phyloP scores from a whole-genome alignment of 495 filamentous ascomycete genomes.

The Cercophora samala region DNA sequence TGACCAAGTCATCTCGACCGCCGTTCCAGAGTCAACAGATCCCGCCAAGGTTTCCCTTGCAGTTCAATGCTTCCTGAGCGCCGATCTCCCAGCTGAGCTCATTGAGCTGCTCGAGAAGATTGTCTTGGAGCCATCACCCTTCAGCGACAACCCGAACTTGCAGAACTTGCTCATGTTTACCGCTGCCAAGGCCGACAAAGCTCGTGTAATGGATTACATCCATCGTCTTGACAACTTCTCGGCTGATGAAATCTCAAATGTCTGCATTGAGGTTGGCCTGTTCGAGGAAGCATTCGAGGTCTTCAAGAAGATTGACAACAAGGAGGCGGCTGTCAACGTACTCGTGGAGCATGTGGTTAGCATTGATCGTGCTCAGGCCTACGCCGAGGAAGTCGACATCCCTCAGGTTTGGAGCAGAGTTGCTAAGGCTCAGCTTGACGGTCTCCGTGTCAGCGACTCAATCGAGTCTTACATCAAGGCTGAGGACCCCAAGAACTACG shows the following conservation, averaged over 20 bases:
- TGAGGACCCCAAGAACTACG: conserved; percentile 86
- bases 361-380: conserved; percentile 96
- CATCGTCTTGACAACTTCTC: conserved; percentile 85
- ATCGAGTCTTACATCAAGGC: conserved; percentile 98
- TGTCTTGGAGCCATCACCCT: conserved; percentile 92
- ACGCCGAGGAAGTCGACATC: conserved; percentile 90
- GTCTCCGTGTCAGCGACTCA: conserved; percentile 85
- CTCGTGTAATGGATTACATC: conserved; percentile 95
- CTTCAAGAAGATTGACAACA: conserved; percentile 94
- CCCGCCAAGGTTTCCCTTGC: conserved; percentile 94
- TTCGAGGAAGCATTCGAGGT: conserved; percentile 98
- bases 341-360: conserved; percentile 97
- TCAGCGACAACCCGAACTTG: conserved; percentile 93
- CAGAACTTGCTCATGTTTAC: conserved; percentile 98
- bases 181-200: conserved; percentile 93
- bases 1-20: conserved; percentile 95
- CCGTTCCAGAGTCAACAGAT: conserved; percentile 89
- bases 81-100: conserved; percentile 87
- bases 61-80: conserved; percentile 85
- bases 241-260: conserved; percentile 84
- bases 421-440: conserved; percentile 96
- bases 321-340: conserved; percentile 81
- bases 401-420: conserved; percentile 99
- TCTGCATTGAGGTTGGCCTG: conserved; percentile 91
- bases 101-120: conserved; percentile 99